Conservation (phyloP, 768 basidiomycete species). For the Paxillus ammoniavirescens region DNA sequence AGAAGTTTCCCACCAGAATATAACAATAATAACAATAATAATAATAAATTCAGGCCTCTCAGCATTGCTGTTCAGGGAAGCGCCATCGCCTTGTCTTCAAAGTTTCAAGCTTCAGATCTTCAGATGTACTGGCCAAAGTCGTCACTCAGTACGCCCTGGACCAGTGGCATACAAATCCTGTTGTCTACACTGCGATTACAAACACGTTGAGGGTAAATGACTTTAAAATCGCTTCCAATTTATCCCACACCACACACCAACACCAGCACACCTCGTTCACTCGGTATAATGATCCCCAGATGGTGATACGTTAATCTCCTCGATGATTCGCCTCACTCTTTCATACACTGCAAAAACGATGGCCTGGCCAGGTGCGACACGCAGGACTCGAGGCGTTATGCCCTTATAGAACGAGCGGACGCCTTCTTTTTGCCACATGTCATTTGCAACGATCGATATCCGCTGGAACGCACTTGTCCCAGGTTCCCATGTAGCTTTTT, state of each 20-base stretch:
- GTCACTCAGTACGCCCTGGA: background rate
- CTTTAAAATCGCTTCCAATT: background rate
- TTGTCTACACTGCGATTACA: background rate
- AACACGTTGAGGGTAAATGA: background rate
- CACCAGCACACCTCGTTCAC: slow-evolving; percentile 27
- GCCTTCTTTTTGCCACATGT: slow-evolving; percentile 94
- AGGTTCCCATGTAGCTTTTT: slow-evolving; percentile 73
- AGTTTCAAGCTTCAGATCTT: too few species aligned
- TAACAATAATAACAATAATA: too few species aligned
- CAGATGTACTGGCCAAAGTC: background rate
- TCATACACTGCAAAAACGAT: slow-evolving; percentile 99
- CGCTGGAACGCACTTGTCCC: slow-evolving; percentile 80
- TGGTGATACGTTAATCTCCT: slow-evolving; percentile 56
- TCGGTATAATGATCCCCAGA: slow-evolving; percentile 72
- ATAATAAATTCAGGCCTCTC: too few species aligned
- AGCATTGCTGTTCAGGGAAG: too few species aligned
- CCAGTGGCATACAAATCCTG: background rate
- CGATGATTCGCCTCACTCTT: slow-evolving; percentile 72
- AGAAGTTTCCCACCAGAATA: too few species aligned
- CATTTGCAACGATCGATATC: slow-evolving; percentile 75
- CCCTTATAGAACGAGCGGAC: slow-evolving; percentile 94
- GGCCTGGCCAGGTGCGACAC: slow-evolving; percentile 96
- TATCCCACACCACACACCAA: background rate
- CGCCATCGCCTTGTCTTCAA: too few species aligned
- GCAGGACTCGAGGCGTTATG: slow-evolving; percentile 92